phyloP scores from a whole-genome alignment of 192 early-diverging fungal species.

The Umbelopsis vinacea region DNA sequence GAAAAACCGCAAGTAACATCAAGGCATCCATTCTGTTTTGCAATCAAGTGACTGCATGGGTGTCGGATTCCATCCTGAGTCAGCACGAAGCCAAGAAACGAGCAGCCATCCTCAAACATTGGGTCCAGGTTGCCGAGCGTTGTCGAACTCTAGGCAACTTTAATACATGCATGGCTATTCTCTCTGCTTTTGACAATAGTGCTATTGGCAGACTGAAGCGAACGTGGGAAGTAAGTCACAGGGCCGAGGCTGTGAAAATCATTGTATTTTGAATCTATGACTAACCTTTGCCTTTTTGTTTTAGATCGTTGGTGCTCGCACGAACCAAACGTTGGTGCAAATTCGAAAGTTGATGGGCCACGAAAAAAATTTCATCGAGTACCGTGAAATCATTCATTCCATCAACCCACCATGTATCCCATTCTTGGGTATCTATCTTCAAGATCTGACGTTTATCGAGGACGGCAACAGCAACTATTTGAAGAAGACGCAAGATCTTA shows the following conservation, averaged over 20 bases:
- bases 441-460: slow-evolving; percentile 85
- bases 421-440: slow-evolving; percentile 80
- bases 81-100: slow-evolving; percentile 85
- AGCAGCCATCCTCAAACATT: slow-evolving; percentile 77
- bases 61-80: slow-evolving; percentile 77
- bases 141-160: slow-evolving; percentile 94
- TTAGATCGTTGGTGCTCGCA: slow-evolving; percentile 44
- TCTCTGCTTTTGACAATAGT: slow-evolving; percentile 86
- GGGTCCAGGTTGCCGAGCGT: slow-evolving; percentile 80
- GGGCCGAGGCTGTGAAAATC: too few relatives aligned
- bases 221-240: slow-evolving; percentile 77
- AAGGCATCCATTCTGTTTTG: slow-evolving; percentile 84
- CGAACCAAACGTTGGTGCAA: slow-evolving; percentile 52
- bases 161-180: slow-evolving; percentile 87
- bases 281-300: background rate
- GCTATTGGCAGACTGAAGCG: slow-evolving; percentile 87
- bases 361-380: slow-evolving; percentile 73
- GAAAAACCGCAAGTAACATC: slow-evolving; percentile 78
- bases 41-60: slow-evolving; percentile 87
- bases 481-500: slow-evolving; percentile 61
- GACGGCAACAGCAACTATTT: slow-evolving; percentile 81
- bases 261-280: background rate
- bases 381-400: slow-evolving; percentile 77
- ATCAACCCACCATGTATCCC: slow-evolving; percentile 74
- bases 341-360: slow-evolving; percentile 75